Evolutionary conservation across 768 basidiomycete genomes (phyloP).

Genomic region (Rhizopogon vinicolor): DNA sequence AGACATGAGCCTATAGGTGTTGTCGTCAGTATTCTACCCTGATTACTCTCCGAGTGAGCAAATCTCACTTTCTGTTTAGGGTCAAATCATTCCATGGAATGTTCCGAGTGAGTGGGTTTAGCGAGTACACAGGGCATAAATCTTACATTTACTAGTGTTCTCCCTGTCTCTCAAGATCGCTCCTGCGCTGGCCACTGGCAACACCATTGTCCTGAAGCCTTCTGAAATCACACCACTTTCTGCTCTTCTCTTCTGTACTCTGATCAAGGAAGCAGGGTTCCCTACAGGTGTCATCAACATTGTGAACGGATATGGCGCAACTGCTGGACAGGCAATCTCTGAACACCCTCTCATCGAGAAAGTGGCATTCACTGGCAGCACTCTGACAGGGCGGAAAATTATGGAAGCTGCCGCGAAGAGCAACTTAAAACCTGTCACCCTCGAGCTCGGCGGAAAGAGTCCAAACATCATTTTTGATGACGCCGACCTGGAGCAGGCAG

Average conservation of each 20-base stretch:
- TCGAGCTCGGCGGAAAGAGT: conserved; percentile 54
- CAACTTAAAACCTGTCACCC: conserved; percentile 73
- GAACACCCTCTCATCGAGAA: conserved; percentile 64
- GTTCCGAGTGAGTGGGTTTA: conserved; percentile 32
- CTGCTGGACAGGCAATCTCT: conserved; percentile 65
- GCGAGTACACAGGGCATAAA: no score
- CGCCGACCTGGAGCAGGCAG: conserved; percentile 48
- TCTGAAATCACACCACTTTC: conserved; percentile 76
- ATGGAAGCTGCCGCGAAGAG: conserved; percentile 75
- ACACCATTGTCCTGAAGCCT: conserved; percentile 75
- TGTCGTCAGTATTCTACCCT: conserved; percentile 22
- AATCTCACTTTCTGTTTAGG: conserved; percentile 17
- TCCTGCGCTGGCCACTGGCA: conserved; percentile 77
- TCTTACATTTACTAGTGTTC: conserved; percentile 27
- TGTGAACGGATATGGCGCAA: conserved; percentile 65
- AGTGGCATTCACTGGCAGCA: conserved; percentile 85
- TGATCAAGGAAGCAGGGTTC: conserved; percentile 68
- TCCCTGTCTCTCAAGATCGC: conserved; percentile 75
- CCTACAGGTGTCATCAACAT: conserved; percentile 78
- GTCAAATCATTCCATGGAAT: conserved; percentile 68
- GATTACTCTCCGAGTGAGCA: conserved; percentile 15
- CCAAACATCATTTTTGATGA: conserved; percentile 46
- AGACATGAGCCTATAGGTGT: conserved; percentile 59
- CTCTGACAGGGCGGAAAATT: conserved; percentile 72
- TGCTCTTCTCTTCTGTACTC: conserved; percentile 44